Conservation (phyloP, 164 flowering plant genomes). For the Dillenia turbinata region DNA sequence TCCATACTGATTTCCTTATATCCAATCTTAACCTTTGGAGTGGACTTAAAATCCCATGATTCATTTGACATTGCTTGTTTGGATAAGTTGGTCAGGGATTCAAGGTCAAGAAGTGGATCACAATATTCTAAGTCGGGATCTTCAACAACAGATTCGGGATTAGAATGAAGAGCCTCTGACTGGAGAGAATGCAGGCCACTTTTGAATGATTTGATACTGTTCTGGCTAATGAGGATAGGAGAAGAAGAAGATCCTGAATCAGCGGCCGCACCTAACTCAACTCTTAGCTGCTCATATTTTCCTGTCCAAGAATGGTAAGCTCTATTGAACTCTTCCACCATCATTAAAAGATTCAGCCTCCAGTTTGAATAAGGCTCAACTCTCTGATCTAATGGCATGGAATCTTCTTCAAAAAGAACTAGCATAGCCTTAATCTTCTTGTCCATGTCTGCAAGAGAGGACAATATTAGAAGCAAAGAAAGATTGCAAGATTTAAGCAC, state of each 20-base stretch:
- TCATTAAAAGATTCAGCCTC: slow-evolving; percentile 13
- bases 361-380: slow-evolving; percentile 16
- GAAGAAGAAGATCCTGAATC: slow-evolving; percentile 16
- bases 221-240: slow-evolving; percentile 11
- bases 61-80: slow-evolving; percentile 6
- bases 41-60: background rate
- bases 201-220: background rate
- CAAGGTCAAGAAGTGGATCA: slow-evolving; percentile 1
- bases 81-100: slow-evolving; percentile 3
- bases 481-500: too few relatives aligned
- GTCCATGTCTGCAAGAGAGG: too few relatives aligned
- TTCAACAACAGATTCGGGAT: slow-evolving; percentile 24
- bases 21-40: background rate
- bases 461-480: too few relatives aligned
- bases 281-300: slow-evolving; percentile 22
- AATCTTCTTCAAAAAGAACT: slow-evolving; percentile 30
- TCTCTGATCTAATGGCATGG: slow-evolving; percentile 26
- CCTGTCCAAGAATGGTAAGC: slow-evolving; percentile 31
- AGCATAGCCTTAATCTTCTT: slow-evolving; percentile 5
- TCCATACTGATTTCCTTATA: background rate
- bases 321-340: slow-evolving; percentile 31
- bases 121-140: slow-evolving; percentile 19
- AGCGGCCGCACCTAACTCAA: slow-evolving; percentile 1
- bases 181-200: slow-evolving; percentile 7
- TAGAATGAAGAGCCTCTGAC: slow-evolving; percentile 12